Conservation (phyloP, 1,284 basidiomycete species). For the Irpex sp. region DNA sequence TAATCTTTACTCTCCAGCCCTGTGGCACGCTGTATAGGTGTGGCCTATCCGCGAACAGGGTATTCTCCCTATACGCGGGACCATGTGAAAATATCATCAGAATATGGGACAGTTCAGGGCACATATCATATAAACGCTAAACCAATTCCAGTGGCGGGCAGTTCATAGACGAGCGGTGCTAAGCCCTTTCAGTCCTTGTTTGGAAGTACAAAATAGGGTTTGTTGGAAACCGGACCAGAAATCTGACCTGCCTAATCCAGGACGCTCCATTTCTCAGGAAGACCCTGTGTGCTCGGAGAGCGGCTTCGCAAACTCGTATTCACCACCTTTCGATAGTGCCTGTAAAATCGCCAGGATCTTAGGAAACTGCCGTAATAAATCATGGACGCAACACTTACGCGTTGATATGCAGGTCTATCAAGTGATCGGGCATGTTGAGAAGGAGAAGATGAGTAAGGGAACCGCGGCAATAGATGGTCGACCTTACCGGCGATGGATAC, state of each 20-base stretch:
- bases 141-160: background rate
- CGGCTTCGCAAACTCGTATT: slow-evolving; percentile 27
- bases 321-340: slow-evolving; percentile 33
- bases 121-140: background rate
- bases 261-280: background rate
- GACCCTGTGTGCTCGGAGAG: slow-evolving; percentile 5
- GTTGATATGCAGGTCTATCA: slow-evolving; percentile 33
- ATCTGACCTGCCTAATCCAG: background rate
- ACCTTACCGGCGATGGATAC: slow-evolving; percentile 27
- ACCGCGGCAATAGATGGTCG: background rate
- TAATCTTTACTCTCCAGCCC: background rate
- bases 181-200: background rate
- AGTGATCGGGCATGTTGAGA: background rate
- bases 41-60: background rate
- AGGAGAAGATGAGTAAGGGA: background rate
- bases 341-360: slow-evolving; percentile 10
- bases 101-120: background rate
- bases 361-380: background rate
- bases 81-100: slow-evolving; percentile 1
- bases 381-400: slow-evolving; percentile 22
- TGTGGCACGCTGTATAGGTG: slow-evolving; percentile 6
- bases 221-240: background rate
- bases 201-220: background rate
- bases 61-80: slow-evolving; percentile 1
- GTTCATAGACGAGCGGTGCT: background rate